Evolutionary conservation across 805 yeast genomes (phyloP), one percentile per base, ranked within the genome.

Genomic region (Suhomyces faveliae): DNA sequence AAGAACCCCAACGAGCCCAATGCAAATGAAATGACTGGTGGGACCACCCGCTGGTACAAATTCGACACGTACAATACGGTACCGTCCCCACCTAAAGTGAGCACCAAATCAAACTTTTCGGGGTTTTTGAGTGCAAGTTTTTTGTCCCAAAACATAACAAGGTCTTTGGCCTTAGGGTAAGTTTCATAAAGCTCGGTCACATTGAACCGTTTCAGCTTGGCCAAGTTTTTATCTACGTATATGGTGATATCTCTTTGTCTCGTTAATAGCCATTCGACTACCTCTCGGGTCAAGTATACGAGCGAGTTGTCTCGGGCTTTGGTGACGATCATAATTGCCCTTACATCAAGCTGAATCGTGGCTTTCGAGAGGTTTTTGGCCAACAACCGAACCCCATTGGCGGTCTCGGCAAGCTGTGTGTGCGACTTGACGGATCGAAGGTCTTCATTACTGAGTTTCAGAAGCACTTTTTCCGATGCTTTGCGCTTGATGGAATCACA

Each of bases 221-320:
- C 75, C 49, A 92, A 70, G 50, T 83, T 80, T 46, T 78, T 71
- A 60, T 92, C 97, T 9, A 92, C 95, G 61, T 83, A 87, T 1
- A 91, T 84, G 1, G 62, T 60, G 39, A 73, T 68, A 41, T 65
- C 71, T 30, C 59, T 58, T 24, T 66, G 63, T 20, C 67, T 54
- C 12, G 66, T 54, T 33, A 89, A 62, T 23, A 89, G 64, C 92
- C 94, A 90, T 57, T 82, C 89, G 1, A 89, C 84, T 54, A 90
- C 71, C 58, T 87, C 94, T 48, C 92, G 74, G 0, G 96, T 87
- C 40, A 89, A 69, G 58, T 80, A 83, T 5, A 87, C 81, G 45
- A 90, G 68, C 5, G 89, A 83, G 56, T 86, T 84, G 62, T 90
- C 97, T 46, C 95, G 76, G 1, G 95, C 94, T 64, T 89, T 89